Conservation (phyloP, 2,329 filamentous ascomycete species). For the Sporothrix euskadiensis region DNA sequence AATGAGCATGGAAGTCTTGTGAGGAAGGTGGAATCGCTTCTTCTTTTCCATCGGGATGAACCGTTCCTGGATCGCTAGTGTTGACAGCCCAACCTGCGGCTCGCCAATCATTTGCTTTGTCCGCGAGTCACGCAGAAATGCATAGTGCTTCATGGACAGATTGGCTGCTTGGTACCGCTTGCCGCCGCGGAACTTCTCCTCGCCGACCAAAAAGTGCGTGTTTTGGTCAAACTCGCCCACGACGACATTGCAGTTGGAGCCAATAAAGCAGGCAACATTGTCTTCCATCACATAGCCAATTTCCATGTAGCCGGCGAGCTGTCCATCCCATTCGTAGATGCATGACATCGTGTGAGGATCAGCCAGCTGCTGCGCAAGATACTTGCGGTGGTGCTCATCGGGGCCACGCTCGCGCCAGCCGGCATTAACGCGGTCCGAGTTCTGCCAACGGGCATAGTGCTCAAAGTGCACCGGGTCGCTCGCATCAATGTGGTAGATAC, state of each 20-base stretch:
- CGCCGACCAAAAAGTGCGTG: conserved; percentile 59
- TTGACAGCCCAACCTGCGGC: conserved; percentile 69
- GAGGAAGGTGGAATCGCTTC: conserved; percentile 70
- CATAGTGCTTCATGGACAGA: conserved; percentile 62
- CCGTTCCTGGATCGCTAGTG: conserved; percentile 72
- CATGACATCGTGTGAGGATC: conserved; percentile 72
- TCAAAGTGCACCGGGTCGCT: conserved; percentile 67
- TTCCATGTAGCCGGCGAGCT: conserved; percentile 75
- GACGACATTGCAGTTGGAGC: conserved; percentile 49
- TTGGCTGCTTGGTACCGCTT: conserved; percentile 64
- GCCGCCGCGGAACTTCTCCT: conserved; percentile 60
- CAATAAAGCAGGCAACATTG: conserved; percentile 57
- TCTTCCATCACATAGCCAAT: conserved; percentile 66
- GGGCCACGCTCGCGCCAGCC: conserved; percentile 81
- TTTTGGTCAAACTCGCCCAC: conserved; percentile 59
- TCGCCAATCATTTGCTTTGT: conserved; percentile 64
- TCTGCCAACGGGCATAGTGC: conserved; percentile 69
- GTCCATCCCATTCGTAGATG: conserved; percentile 70
- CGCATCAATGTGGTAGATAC: conserved; percentile 64
- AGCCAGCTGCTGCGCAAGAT: conserved; percentile 66
- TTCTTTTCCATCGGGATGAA: conserved; percentile 71
- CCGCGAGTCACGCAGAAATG: conserved; percentile 62
- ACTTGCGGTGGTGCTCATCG: conserved; percentile 70
- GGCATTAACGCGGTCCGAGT: conserved; percentile 76
- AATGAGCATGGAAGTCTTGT: conserved; percentile 70